These are phyloP conservation scores for Hyparrhenia diplandra DNA, from an alignment of 176 grass and related monocot genomes.

Conservation along the genomic window DNA sequence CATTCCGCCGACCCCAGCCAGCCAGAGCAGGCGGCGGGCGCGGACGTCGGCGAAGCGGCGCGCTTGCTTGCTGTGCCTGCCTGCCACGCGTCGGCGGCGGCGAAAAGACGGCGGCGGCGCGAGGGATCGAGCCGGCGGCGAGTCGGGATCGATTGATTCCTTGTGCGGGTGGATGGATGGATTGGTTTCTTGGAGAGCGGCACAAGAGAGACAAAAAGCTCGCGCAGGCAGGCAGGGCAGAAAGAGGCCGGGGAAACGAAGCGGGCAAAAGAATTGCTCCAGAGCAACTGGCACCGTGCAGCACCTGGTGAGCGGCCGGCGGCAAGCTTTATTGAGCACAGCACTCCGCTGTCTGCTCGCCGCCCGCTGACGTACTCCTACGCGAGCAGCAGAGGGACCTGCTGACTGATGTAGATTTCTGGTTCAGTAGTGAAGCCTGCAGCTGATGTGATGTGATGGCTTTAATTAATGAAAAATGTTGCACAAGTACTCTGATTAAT, in stretches of 20 bases:
- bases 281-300: neutral
- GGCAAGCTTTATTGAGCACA: constrained; percentile 11
- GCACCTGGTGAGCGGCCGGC: neutral
- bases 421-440: too few relatives aligned
- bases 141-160: neutral
- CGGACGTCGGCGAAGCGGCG: neutral
- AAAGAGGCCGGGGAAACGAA: constrained; percentile 15
- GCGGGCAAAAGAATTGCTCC: too few relatives aligned
- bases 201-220: constrained; percentile 12
- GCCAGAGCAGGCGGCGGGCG: neutral
- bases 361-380: constrained; percentile 4
- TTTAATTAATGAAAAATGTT: too few relatives aligned
- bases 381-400: neutral
- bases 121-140: neutral
- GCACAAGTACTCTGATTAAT: too few relatives aligned
- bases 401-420: too few relatives aligned
- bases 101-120: neutral
- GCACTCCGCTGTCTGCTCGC: neutral
- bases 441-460: too few relatives aligned
- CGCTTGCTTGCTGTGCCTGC: neutral
- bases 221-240: neutral
- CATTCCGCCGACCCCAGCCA: neutral
- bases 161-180: neutral
- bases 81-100: neutral
- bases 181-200: constrained; percentile 9